Base-by-base conservation (phyloP, 208 protist species). In the Porcisia hertigi region DNA sequence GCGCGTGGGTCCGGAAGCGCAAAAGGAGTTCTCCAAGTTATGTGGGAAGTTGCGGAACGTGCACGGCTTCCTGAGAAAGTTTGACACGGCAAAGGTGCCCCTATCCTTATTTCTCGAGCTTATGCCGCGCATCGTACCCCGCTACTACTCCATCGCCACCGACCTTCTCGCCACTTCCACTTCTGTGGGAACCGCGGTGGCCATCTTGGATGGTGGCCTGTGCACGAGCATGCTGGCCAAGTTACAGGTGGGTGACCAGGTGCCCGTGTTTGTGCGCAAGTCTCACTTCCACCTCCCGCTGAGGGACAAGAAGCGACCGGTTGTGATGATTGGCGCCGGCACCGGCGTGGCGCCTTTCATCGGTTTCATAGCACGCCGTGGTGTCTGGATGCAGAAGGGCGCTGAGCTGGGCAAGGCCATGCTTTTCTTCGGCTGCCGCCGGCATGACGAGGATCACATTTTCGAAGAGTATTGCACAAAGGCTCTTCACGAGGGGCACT, bases 121-220 rank as follows among this genome's bases (percentile, higher is more conserved):
- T 58, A 96, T 99, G 87, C 97, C 98, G 25, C 93, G 92, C 39
- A 91, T 98, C 58, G 82, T 94, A 57, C 94, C 94, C 39, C 90
- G 98, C 16, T 99, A 98, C 87, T 99, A 98, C 86, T 99, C 98
- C 34, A 98, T 99, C 77, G 96, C 98, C 11, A 98, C 95, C 14
- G 98, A 98, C 62, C 75, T 86, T 8, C 86, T 96, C 63, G 82
- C 76, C 30, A 86, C 94, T 69, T 89, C 92, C 20, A 86, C 87
- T 36, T 77, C 59, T 3, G 79, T 99, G 30, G 81, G 86, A 55
- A 92, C 97, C 36, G 98, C 93, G 8, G 91, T 97, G 16, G 96
- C 92, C 11, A 79, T 98, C 54, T 88, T 98, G 0, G 81, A 96
- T n/a, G 97, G 93, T 55, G 96, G 95, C 9, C 86, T 98, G 9